Percentiles rank a stretch among this genome's conserved stretches.
These are phyloP conservation scores for Priceomyces castillae DNA, from an alignment of 805 yeast species.

Conservation along the genomic window DNA sequence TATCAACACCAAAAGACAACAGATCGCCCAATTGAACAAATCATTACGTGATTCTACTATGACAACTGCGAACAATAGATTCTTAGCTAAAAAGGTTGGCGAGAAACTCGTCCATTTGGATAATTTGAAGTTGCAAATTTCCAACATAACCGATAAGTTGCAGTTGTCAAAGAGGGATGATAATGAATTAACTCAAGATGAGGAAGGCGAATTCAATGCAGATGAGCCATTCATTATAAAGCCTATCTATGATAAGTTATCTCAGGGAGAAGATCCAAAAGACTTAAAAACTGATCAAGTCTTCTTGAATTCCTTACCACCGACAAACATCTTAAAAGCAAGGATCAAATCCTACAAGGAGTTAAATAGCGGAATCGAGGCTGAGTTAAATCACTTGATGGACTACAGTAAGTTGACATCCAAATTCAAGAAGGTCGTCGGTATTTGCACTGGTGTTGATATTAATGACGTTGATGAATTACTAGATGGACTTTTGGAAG, in stretches of 20 bases:
- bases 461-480: slow-evolving; percentile 76
- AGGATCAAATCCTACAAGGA: slow-evolving; percentile 75
- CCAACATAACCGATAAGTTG: slow-evolving; percentile 38
- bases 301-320: slow-evolving; percentile 40
- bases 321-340: slow-evolving; percentile 57
- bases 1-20: slow-evolving; percentile 33
- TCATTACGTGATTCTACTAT: slow-evolving; percentile 40
- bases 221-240: slow-evolving; percentile 86
- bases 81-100: slow-evolving; percentile 31
- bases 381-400: slow-evolving; percentile 50
- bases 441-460: slow-evolving; percentile 86
- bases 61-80: slow-evolving; percentile 42
- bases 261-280: slow-evolving; percentile 24
- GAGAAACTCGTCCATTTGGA: slow-evolving; percentile 43
- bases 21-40: slow-evolving; percentile 33
- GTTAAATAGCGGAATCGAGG: slow-evolving; percentile 57
- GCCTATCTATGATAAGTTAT: slow-evolving; percentile 54
- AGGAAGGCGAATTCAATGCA: slow-evolving; percentile 70
- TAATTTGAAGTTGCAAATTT: slow-evolving; percentile 47
- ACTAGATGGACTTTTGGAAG: slow-evolving; percentile 80
- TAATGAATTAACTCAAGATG: slow-evolving; percentile 51
- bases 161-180: slow-evolving; percentile 24
- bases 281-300: slow-evolving; percentile 23
- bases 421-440: slow-evolving; percentile 84
- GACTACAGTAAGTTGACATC: slow-evolving; percentile 42